Conservation (phyloP, 441 rosid species). For the Brassica balearica region DNA sequence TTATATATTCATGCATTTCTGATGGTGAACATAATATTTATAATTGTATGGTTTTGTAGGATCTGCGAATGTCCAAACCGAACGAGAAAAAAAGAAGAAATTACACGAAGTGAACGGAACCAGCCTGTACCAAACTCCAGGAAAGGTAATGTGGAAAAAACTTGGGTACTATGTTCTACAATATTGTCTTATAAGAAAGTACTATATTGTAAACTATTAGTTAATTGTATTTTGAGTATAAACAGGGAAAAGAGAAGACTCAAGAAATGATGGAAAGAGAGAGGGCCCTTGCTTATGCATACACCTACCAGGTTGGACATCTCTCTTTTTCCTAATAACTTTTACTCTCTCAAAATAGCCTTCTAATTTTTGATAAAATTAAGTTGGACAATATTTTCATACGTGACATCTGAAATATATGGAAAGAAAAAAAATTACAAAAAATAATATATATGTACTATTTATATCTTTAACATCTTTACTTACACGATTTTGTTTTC, state of each 20-base stretch:
- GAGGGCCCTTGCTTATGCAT: constrained; percentile 94
- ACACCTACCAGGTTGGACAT: constrained; percentile 71
- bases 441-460: background rate
- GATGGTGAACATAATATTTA: background rate
- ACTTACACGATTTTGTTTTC: background rate
- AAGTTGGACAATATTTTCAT: background rate
- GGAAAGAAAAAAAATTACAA: too few species aligned
- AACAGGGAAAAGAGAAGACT: constrained; percentile 56
- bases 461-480: background rate
- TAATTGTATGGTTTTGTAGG: constrained; percentile 26
- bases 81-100: constrained; percentile 28
- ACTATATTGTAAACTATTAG: background rate
- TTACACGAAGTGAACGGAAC: constrained; percentile 46
- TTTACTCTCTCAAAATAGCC: background rate
- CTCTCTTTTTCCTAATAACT: background rate
- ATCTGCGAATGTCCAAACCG: constrained; percentile 24
- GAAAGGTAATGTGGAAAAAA: constrained; percentile 21
- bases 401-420: background rate
- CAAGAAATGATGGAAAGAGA: constrained; percentile 76
- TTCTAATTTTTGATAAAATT: background rate
- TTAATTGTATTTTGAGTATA: constrained; percentile 19
- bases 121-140: constrained; percentile 50
- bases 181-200: background rate
- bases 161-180: background rate
- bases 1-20: background rate